Percentiles rank a stretch among this genome's conserved stretches.
Evolutionary conservation across 331 rosid species (phyloP).

Genomic region (Quercus lobata): DNA sequence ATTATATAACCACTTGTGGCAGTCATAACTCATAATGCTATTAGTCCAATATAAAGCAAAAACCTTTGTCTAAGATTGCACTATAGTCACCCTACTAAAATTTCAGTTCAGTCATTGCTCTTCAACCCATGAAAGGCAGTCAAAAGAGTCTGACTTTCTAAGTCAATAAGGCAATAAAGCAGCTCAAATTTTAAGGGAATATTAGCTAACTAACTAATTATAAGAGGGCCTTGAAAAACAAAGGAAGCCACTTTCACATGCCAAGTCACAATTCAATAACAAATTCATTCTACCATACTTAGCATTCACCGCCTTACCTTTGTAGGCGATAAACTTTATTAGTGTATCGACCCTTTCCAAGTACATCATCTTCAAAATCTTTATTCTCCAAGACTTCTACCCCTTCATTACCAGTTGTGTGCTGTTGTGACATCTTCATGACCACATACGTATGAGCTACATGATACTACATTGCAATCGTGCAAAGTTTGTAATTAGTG

Average conservation of each 20-base stretch:
- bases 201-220: not conserved
- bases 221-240: not conserved
- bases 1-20: not conserved
- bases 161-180: not conserved
- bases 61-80: not conserved
- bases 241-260: not conserved
- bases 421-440: constrained; percentile 45
- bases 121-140: not conserved
- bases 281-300: not conserved
- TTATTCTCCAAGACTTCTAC: constrained; percentile 35
- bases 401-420: constrained; percentile 34
- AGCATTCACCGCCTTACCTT: constrained; percentile 22
- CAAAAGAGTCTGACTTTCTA: not conserved
- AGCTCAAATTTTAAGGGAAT: not conserved
- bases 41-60: not conserved
- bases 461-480: constrained; percentile 28
- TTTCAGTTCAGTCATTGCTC: not conserved
- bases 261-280: not conserved
- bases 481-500: not conserved
- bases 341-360: constrained; percentile 43
- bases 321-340: constrained; percentile 37
- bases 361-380: constrained; percentile 33
- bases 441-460: constrained; percentile 41
- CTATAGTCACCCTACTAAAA: not conserved
- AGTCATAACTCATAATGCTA: not conserved